Evolutionary conservation across 331 rosid species (phyloP).

Genomic region (Arachis monticola): DNA sequence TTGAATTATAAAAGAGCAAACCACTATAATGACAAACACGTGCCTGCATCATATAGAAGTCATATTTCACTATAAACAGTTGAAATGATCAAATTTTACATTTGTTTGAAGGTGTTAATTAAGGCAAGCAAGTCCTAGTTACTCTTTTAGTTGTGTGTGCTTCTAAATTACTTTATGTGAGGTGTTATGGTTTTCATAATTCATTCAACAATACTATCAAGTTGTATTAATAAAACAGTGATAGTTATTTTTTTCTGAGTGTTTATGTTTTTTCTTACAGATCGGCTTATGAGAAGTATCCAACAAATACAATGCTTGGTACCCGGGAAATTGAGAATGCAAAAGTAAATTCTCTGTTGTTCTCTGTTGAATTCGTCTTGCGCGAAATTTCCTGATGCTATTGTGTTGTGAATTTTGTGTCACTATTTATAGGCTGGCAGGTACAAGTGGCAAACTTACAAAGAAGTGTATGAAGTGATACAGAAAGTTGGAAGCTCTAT

Average conservation of each 20-base stretch:
- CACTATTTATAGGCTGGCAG: constrained; percentile 64
- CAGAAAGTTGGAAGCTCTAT: constrained; percentile 72
- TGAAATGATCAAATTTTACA: neutral
- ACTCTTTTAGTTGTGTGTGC: too few relatives aligned
- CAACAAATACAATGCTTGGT: constrained; percentile 79
- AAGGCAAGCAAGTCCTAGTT: neutral
- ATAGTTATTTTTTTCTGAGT: neutral
- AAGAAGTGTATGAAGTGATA: constrained; percentile 69
- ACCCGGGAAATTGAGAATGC: constrained; percentile 71
- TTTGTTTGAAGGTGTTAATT: too few relatives aligned
- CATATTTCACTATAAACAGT: too few relatives aligned
- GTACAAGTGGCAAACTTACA: constrained; percentile 78
- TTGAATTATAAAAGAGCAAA: neutral
- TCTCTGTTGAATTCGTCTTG: neutral
- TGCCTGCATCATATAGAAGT: too few relatives aligned
- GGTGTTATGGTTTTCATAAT: neutral
- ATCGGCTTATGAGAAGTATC: constrained; percentile 66
- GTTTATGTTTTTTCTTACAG: constrained; percentile 44
- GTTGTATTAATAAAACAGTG: neutral
- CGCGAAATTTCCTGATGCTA: neutral
- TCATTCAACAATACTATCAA: neutral
- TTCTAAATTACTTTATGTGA: neutral
- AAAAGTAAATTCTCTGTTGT: constrained; percentile 51
- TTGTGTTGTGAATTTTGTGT: constrained; percentile 28
- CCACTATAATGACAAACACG: too few relatives aligned